These are phyloP conservation scores for Artemisia annua DNA, from an alignment of 129 eudicot species.

Conservation along the genomic window DNA sequence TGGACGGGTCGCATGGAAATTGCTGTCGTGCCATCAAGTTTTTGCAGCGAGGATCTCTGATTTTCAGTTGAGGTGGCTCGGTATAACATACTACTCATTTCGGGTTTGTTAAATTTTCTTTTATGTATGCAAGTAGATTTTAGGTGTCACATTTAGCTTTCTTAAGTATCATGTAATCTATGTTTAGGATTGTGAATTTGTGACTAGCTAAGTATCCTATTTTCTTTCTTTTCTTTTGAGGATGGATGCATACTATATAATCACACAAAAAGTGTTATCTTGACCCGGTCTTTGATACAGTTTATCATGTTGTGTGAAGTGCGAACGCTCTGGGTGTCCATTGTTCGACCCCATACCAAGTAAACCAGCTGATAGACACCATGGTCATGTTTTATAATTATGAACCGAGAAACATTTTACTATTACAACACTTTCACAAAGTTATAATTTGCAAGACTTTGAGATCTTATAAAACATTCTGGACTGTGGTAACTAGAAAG, in stretches of 20 bases:
- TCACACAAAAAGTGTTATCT: slow-evolving; percentile 5
- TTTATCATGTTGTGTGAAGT: neutral
- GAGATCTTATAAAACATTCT: neutral
- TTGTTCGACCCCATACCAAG: neutral
- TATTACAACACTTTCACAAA: too few species aligned
- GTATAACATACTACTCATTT: slow-evolving; percentile 2
- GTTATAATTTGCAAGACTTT: neutral
- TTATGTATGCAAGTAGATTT: slow-evolving; percentile 31
- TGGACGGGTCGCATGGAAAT: slow-evolving; percentile 87
- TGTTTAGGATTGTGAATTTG: slow-evolving; percentile 18
- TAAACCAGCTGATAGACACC: neutral
- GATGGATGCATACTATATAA: slow-evolving; percentile 28
- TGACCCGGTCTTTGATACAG: neutral
- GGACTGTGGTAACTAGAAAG: neutral
- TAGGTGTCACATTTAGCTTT: slow-evolving; percentile 23
- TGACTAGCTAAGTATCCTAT: slow-evolving; percentile 19
- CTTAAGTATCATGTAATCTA: slow-evolving; percentile 17
- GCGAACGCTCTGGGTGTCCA: neutral
- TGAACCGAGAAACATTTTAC: too few species aligned
- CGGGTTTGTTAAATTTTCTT: slow-evolving; percentile 17
- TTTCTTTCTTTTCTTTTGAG: slow-evolving; percentile 16
- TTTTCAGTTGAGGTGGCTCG: slow-evolving; percentile 40
- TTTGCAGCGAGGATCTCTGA: slow-evolving; percentile 68
- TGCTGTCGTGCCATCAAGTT: slow-evolving; percentile 68
- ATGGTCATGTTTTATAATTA: too few species aligned